A percentile compares a stretch with the other conserved stretches of the same genome.
These are phyloP conservation scores for Phlyctochytrium arcticum DNA, from an alignment of 192 early-diverging fungal genomes.

Conservation along the genomic window DNA sequence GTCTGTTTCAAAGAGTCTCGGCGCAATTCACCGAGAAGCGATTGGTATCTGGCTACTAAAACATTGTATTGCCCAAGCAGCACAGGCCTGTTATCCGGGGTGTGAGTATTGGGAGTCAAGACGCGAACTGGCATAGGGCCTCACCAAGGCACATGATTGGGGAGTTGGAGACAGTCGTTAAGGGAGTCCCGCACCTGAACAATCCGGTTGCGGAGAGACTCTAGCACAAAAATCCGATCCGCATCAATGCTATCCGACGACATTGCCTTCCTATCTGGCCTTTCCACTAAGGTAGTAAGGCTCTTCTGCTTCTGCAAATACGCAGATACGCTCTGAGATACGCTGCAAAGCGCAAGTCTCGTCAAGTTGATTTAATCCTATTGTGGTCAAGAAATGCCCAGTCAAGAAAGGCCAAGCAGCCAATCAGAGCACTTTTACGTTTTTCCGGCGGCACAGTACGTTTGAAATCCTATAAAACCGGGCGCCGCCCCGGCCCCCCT, in stretches of 20 bases:
- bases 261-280: no score
- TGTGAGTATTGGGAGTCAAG: background rate
- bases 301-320: no score
- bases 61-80: constrained; percentile 19
- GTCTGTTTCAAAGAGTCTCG: constrained; percentile 1
- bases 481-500: constrained; percentile 16
- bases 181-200: constrained; percentile 12
- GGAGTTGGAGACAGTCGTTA: constrained; percentile 5
- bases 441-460: no score
- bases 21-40: constrained; percentile 17
- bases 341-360: no score
- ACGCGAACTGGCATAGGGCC: background rate
- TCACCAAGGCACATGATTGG: constrained; percentile 9
- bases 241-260: constrained; percentile 1
- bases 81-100: background rate
- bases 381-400: no score
- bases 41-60: constrained; percentile 12
- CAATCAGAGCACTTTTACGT: no score
- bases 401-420: no score
- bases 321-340: no score
- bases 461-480: constrained; percentile 19
- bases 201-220: background rate
- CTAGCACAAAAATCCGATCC: constrained; percentile 9
- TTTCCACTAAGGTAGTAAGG: no score
- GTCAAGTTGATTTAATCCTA: no score